These are phyloP conservation scores for Oenanthe javanica DNA, from an alignment of 140 eudicot species.

Conservation along the genomic window DNA sequence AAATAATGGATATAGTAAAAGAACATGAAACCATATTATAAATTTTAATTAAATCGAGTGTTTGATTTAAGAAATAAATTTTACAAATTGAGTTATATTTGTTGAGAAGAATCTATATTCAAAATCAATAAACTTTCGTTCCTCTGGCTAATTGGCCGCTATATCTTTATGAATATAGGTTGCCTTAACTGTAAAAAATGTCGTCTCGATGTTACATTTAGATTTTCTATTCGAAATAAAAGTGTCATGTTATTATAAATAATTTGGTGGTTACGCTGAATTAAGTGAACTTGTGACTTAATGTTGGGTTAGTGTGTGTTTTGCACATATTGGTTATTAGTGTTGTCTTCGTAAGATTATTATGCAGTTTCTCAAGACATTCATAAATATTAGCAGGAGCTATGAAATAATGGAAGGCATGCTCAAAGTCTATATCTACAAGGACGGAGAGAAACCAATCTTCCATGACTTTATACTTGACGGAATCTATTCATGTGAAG, in stretches of 20 bases:
- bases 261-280: background rate
- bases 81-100: too few relatives aligned
- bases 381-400: constrained; percentile 34
- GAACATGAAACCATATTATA: too few relatives aligned
- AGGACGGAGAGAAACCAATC: constrained; percentile 64
- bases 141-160: background rate
- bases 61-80: too few relatives aligned
- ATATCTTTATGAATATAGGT: background rate
- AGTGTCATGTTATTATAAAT: background rate
- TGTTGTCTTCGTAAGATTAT: background rate
- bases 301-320: background rate
- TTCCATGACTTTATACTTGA: constrained; percentile 59
- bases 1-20: too few relatives aligned
- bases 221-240: background rate
- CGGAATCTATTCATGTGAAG: constrained; percentile 70
- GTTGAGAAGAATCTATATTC: too few relatives aligned
- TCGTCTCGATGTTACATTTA: too few relatives aligned
- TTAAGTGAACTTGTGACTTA: background rate
- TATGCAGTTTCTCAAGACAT: background rate
- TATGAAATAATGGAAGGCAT: constrained; percentile 47
- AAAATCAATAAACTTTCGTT: too few relatives aligned
- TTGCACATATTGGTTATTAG: background rate
- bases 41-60: too few relatives aligned
- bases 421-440: constrained; percentile 67
- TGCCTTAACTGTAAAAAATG: background rate